A percentile compares a stretch with the other conserved stretches of the same genome.
Evolutionary conservation across 768 basidiomycete species (phyloP).

Genomic region (Agaricus bisporus): DNA sequence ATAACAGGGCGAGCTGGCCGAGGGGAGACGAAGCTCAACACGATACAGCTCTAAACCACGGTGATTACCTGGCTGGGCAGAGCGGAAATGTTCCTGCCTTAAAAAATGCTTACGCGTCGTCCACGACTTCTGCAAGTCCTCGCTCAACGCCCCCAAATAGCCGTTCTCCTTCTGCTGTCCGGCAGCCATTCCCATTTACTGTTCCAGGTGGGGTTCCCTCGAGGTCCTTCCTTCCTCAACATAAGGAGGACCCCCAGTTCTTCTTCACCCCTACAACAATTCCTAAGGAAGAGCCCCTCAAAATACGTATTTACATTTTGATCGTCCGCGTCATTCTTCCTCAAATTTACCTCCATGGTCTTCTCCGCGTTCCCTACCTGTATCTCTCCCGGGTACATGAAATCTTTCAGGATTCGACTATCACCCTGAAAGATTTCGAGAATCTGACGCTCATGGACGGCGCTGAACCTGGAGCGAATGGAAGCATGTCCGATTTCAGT

Average conservation of each 20-base stretch:
- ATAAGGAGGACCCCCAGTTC: neutral
- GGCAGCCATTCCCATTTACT: neutral
- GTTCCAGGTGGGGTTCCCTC: neutral
- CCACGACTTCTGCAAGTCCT: neutral
- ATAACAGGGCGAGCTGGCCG: neutral
- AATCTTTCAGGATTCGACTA: constrained; percentile 58
- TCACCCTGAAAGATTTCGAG: constrained; percentile 52
- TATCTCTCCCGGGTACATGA: constrained; percentile 63
- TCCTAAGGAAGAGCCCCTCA: neutral
- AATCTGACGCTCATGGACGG: constrained; percentile 30
- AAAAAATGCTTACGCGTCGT: neutral
- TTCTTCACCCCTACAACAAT: constrained; percentile 7
- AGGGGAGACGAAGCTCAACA: neutral
- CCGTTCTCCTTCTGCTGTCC: neutral
- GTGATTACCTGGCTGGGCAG: neutral
- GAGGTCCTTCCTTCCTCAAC: neutral
- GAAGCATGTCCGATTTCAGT: neutral
- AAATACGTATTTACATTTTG: constrained; percentile 9
- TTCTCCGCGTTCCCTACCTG: constrained; percentile 55
- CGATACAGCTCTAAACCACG: neutral
- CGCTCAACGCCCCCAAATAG: neutral
- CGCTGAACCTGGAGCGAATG: constrained; percentile 1
- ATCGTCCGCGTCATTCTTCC: constrained; percentile 25
- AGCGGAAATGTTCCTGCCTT: neutral
- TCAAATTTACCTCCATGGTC: constrained; percentile 26